These are phyloP conservation scores for Vigna unguiculata DNA, from an alignment of 306 rosid genomes.

Conservation along the genomic window DNA sequence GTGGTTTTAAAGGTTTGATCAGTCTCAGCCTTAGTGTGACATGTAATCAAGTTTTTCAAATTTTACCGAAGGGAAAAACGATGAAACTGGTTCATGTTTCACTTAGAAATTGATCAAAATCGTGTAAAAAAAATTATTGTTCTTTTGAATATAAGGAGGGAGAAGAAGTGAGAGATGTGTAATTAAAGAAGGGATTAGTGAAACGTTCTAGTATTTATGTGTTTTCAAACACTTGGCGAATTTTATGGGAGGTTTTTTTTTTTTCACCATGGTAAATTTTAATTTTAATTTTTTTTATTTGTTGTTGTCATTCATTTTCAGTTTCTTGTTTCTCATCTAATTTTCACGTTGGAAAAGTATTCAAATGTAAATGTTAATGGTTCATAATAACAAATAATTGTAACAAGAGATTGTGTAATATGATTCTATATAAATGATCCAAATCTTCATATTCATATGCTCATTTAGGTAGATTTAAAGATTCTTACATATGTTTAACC, in stretches of 20 bases:
- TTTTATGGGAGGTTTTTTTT: background rate
- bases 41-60: background rate
- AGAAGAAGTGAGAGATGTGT: background rate
- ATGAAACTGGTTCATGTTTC: background rate
- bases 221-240: conserved; percentile 1
- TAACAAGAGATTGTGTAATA: no score
- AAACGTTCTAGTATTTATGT: background rate
- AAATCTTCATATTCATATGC: no score
- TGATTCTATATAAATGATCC: no score
- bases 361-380: no score
- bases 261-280: conserved; percentile 21
- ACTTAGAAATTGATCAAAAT: background rate
- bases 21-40: background rate
- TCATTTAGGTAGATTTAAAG: no score
- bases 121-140: background rate
- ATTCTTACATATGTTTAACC: no score
- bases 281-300: background rate
- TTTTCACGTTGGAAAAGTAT: no score
- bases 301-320: background rate
- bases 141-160: background rate
- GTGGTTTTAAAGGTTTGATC: background rate
- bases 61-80: background rate
- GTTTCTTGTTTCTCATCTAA: background rate
- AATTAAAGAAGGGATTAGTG: background rate
- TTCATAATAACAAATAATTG: no score